Conservation (phyloP, 2,329 filamentous ascomycete species). For the Pyrenochaeta sp. region DNA sequence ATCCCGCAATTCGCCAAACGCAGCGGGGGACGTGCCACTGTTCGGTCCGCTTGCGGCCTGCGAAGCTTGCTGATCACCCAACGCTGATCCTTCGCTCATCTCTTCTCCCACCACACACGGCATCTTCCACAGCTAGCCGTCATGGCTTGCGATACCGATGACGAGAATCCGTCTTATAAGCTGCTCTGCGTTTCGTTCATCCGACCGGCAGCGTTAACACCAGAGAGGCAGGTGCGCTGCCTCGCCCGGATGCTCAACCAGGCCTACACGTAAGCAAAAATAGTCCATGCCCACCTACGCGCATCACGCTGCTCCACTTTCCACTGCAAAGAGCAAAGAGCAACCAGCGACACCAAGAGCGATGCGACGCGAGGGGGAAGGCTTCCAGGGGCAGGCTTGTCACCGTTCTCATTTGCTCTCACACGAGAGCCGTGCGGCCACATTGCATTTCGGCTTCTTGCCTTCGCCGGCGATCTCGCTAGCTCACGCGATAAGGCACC, state of each 20-base stretch:
- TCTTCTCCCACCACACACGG: not conserved
- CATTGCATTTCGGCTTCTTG: conserved; percentile 1
- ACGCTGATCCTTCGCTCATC: not conserved
- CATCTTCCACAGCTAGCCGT: not conserved
- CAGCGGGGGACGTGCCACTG: conserved; percentile 14
- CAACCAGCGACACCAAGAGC: conserved; percentile 7
- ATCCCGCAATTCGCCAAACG: conserved; percentile 16
- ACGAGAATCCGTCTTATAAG: conserved; percentile 6
- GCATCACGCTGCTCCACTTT: conserved; percentile 5
- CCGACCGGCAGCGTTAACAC: conserved; percentile 12
- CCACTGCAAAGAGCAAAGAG: conserved; percentile 15
- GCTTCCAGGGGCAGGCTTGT: not conserved
- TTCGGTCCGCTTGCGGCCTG: conserved; percentile 20
- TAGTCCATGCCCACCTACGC: conserved; percentile 13
- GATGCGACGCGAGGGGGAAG: conserved; percentile 4
- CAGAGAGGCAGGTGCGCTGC: conserved; percentile 25
- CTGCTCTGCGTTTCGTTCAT: conserved; percentile 4
- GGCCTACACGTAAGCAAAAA: conserved; percentile 24
- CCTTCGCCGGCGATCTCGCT: conserved; percentile 16
- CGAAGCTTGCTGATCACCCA: conserved; percentile 17
- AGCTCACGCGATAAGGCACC: conserved; percentile 16
- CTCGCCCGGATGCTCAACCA: conserved; percentile 17
- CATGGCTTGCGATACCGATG: not conserved
- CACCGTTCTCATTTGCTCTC: conserved; percentile 10
- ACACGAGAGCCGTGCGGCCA: not conserved